Base-by-base conservation (phyloP, 805 yeast species). In the Aciculoconidium aculeatum region DNA sequence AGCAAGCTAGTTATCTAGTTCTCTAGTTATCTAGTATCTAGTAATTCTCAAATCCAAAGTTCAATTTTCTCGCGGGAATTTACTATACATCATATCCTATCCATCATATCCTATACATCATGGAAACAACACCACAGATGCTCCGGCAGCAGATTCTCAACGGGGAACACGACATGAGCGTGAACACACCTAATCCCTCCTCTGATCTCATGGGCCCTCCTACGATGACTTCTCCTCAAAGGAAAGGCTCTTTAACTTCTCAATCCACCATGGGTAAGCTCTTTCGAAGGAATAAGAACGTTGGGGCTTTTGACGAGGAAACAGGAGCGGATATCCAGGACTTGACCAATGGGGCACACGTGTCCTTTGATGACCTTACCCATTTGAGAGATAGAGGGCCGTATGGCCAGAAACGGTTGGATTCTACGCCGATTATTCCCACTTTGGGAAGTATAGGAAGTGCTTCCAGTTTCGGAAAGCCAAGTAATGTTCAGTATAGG, bases 341-440 rank as follows among this genome's bases (percentile, higher is more conserved):
- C 19, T 35, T 58, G 19, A 49, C 62, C 4, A 55, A 58, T 11
- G 63, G 59, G 2, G 51, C 59, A 6, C 51, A 53, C 15, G 55
- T 80, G 38, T 71, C 85, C 0, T 77, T 79, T 39, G 75, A 72
- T 38, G 88, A 82, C 44, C 58, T 83, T 7, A 59, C 75, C 14
- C 78, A 77, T 27, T 55, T 78, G 2, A 61, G 80, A 28, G 84
- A 78, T 40, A 67, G 80, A 21, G 83, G 83, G 4, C 72, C 84
- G 17, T 80, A 79, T 46, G 80, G 79, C 3, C 49, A 22, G 10
- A 40, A 46, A 17, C 30, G 51, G 5, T 51, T 61, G 32, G 85
- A 79, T 38, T 68, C 88, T 0, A 68, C 85, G 0, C 88, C 92
- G 6, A 75, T 79, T 38, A 81, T 83, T 21, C 94, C 94, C 5